Conservation (phyloP, 2,329 filamentous ascomycete species). For the Fusarium sp. region DNA sequence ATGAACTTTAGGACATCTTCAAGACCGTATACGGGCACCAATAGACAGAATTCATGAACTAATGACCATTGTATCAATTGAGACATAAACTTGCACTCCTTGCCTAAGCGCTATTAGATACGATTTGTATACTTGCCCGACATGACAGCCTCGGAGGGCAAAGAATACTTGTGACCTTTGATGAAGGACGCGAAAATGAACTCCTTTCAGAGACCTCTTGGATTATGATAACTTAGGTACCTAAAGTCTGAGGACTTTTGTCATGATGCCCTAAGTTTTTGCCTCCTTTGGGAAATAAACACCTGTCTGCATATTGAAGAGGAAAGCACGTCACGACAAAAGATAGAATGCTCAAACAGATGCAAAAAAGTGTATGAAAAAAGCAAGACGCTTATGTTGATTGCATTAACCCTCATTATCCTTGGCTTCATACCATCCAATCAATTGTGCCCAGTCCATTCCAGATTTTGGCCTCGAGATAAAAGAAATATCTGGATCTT, state of each 20-base stretch:
- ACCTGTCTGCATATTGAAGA: not conserved
- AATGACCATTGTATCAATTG: not conserved
- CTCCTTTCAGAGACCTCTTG: not conserved
- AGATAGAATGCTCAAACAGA: not conserved
- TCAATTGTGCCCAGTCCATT: not conserved
- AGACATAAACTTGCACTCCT: not conserved
- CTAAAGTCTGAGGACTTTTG: not conserved
- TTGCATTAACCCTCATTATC: constrained; percentile 1
- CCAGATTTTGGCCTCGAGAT: not conserved
- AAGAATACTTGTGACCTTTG: not conserved
- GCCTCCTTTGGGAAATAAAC: not conserved
- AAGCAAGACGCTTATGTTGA: constrained; percentile 3
- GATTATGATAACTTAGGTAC: not conserved
- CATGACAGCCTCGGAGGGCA: not conserved
- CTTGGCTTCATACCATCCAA: not conserved
- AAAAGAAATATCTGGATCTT: not conserved
- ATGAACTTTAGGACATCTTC: not conserved
- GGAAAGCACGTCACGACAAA: not conserved
- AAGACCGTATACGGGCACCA: not conserved
- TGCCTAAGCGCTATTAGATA: too few relatives aligned
- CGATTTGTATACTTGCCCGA: not conserved
- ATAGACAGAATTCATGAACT: not conserved
- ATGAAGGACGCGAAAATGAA: not conserved
- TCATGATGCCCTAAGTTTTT: not conserved
- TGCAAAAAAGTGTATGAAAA: not conserved